phyloP scores from a whole-genome alignment of 257 asterid species.

The Salvia miltiorrhiza region DNA sequence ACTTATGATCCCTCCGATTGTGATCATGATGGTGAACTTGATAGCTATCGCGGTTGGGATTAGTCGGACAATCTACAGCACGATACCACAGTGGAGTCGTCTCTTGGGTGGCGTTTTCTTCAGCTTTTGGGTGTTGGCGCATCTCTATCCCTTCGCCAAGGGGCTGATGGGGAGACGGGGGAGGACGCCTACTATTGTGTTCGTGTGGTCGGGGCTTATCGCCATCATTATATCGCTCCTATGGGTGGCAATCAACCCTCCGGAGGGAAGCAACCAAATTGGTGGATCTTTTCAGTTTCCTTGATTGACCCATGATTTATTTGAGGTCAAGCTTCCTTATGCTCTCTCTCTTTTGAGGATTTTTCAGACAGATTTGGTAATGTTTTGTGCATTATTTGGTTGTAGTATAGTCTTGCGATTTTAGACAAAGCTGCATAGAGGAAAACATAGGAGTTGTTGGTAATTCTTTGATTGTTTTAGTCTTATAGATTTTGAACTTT shows the following conservation, averaged over 20 bases:
- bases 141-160: constrained; percentile 5
- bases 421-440: background rate
- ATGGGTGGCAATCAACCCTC: constrained; percentile 10
- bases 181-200: background rate
- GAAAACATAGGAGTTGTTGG: background rate
- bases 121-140: constrained; percentile 9
- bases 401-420: background rate
- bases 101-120: constrained; percentile 1
- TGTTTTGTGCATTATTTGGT: too few relatives aligned
- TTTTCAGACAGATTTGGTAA: background rate
- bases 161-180: constrained; percentile 7
- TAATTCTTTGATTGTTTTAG: background rate
- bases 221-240: background rate
- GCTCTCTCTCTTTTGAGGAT: background rate
- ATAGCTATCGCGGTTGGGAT: background rate
- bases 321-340: background rate
- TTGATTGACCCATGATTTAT: background rate
- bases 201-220: constrained; percentile 11
- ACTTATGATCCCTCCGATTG: constrained; percentile 4
- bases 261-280: background rate
- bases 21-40: constrained; percentile 10
- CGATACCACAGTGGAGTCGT: constrained; percentile 6
- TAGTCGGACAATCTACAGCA: constrained; percentile 1
- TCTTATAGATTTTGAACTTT: background rate
- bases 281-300: constrained; percentile 7